Conservation (phyloP, 371 early-diverging fungal species). For the Amoeboaphelidium occidentale region DNA sequence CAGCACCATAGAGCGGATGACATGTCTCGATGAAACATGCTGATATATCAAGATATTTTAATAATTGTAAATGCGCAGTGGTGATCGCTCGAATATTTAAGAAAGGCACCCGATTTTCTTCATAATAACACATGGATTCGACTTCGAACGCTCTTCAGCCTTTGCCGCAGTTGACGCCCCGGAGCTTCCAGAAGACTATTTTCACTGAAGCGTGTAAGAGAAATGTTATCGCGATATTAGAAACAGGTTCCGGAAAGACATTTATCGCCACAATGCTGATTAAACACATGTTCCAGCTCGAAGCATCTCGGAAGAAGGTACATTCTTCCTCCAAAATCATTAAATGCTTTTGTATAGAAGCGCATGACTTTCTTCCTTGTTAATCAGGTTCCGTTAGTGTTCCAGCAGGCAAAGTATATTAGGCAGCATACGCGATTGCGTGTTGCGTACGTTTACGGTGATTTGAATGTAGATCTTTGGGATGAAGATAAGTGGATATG, state of each 20-base stretch:
- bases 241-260: constrained; percentile 86
- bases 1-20: no score
- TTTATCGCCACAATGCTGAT: constrained; percentile 61
- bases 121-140: no score
- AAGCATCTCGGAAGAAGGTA: constrained; percentile 3
- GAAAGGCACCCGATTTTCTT: no score
- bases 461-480: constrained; percentile 35
- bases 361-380: constrained; percentile 48
- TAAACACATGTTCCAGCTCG: constrained; percentile 25
- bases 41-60: no score
- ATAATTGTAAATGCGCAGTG: no score
- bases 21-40: no score
- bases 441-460: constrained; percentile 35
- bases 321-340: neutral
- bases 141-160: no score
- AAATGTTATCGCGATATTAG: constrained; percentile 63
- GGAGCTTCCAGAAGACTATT: no score
- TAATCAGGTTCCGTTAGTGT: constrained; percentile 54
- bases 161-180: no score
- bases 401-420: constrained; percentile 55
- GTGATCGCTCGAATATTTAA: no score
- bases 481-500: constrained; percentile 27
- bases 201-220: no score
- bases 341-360: neutral
- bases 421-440: constrained; percentile 27